phyloP scores from a whole-genome alignment of 139 green algal species.

The Auxenochlorella pyrenoidosa region DNA sequence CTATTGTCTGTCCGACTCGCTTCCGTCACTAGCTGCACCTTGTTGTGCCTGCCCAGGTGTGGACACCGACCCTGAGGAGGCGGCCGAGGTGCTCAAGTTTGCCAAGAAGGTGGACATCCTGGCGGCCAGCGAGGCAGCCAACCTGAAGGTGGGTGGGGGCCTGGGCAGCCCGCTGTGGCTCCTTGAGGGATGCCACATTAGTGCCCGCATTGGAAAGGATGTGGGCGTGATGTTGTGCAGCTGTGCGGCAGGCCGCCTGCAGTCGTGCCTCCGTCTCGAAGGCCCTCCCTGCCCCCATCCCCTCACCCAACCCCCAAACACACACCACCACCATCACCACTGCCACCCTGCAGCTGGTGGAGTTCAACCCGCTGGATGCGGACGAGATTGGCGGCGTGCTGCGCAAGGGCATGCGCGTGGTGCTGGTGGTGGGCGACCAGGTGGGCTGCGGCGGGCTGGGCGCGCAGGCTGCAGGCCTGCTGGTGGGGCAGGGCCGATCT shows the following conservation, averaged over 20 bases:
- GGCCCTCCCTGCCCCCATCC: background rate
- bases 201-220: too few relatives aligned
- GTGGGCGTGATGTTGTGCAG: too few relatives aligned
- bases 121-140: constrained; percentile 11
- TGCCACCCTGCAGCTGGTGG: background rate
- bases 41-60: constrained; percentile 23
- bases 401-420: constrained; percentile 7
- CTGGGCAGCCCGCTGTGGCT: background rate
- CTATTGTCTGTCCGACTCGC: too few relatives aligned
- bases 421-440: constrained; percentile 36
- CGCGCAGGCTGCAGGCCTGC: background rate
- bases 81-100: constrained; percentile 39
- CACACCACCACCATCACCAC: background rate
- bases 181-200: too few relatives aligned
- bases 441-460: background rate
- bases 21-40: background rate
- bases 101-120: constrained; percentile 31
- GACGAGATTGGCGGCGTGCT: background rate
- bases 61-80: constrained; percentile 15
- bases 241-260: background rate
- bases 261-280: background rate
- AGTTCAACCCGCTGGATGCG: constrained; percentile 29
- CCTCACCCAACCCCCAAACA: background rate
- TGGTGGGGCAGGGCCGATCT: too few relatives aligned
- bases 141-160: constrained; percentile 1